These are phyloP conservation scores for Yamadazyma oceani DNA, from an alignment of 1,139 yeast species.

Conservation along the genomic window DNA sequence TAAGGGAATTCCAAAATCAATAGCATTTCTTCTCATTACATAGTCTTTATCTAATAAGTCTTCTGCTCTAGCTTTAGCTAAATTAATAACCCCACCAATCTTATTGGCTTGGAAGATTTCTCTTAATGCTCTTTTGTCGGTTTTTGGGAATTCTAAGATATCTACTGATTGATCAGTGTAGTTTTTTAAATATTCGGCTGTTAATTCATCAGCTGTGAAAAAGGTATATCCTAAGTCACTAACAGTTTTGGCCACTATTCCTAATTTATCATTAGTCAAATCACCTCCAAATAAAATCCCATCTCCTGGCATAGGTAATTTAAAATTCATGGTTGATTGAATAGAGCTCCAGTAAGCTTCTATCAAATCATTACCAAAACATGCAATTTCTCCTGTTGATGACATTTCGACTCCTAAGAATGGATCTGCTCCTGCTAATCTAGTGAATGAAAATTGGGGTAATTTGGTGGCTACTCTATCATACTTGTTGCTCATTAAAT, in stretches of 20 bases:
- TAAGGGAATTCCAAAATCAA: conserved; percentile 94
- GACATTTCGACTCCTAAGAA: conserved; percentile 99
- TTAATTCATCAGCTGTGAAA: conserved; percentile 73
- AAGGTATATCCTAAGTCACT: conserved; percentile 78
- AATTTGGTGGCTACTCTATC: conserved; percentile 94
- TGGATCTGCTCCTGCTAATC: conserved; percentile 99
- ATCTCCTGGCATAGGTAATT: conserved; percentile 84
- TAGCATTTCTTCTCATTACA: conserved; percentile 98
- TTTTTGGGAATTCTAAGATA: conserved; percentile 84
- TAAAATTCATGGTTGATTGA: conserved; percentile 96
- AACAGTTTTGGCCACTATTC: conserved; percentile 67
- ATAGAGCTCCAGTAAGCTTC: conserved; percentile 98
- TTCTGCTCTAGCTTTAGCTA: conserved; percentile 89
- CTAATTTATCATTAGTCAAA: conserved; percentile 66
- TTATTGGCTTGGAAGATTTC: conserved; percentile 87
- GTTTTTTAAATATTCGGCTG: conserved; percentile 62
- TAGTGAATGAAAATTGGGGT: conserved; percentile 96
- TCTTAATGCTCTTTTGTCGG: conserved; percentile 89
- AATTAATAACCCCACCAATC: conserved; percentile 84
- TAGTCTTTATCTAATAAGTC: conserved; percentile 83
- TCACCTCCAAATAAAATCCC: conserved; percentile 96
- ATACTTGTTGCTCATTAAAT: conserved; percentile 61
- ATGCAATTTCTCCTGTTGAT: conserved; percentile 97
- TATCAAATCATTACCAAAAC: conserved; percentile 79
- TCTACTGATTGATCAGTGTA: conserved; percentile 52